phyloP scores from a whole-genome alignment of 2,329 filamentous ascomycete genomes.

The Xylariaceae sp. region DNA sequence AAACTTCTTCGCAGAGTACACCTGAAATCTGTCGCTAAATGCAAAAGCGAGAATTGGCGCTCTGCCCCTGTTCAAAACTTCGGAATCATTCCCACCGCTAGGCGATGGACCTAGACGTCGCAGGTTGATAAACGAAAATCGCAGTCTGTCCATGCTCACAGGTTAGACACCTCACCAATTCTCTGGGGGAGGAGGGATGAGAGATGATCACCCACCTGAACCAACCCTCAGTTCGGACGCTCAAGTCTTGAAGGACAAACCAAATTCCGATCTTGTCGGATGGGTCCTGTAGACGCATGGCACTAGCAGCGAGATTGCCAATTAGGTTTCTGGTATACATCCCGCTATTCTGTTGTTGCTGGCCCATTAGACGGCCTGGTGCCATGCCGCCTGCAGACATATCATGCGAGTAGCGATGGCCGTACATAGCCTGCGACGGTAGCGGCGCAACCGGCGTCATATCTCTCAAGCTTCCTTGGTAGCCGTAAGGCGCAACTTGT shows the following conservation, averaged over 20 bases:
- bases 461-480: conserved; percentile 25
- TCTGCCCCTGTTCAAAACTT: conserved; percentile 63
- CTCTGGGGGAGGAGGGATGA: not conserved
- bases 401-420: conserved; percentile 31
- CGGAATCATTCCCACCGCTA: conserved; percentile 34
- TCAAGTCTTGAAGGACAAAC: conserved; percentile 95
- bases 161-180: not conserved
- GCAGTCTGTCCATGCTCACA: conserved; percentile 39
- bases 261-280: conserved; percentile 82
- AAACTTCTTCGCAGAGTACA: conserved; percentile 97
- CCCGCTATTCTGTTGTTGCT: conserved; percentile 53
- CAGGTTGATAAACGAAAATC: conserved; percentile 79
- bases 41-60: conserved; percentile 78
- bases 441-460: conserved; percentile 25
- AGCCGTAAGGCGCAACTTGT: conserved; percentile 26
- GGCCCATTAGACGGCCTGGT: conserved; percentile 31
- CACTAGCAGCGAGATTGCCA: conserved; percentile 83
- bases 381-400: conserved; percentile 34
- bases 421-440: conserved; percentile 29
- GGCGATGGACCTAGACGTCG: conserved; percentile 43
- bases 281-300: conserved; percentile 74
- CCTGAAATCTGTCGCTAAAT: conserved; percentile 86
- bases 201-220: conserved; percentile 73
- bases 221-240: conserved; percentile 83
- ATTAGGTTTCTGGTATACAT: conserved; percentile 97